Percentiles rank a stretch among this genome's conserved stretches.
Evolutionary conservation across 2,329 filamentous ascomycete species (phyloP).

Genomic region (Cladophialophora psammophila): DNA sequence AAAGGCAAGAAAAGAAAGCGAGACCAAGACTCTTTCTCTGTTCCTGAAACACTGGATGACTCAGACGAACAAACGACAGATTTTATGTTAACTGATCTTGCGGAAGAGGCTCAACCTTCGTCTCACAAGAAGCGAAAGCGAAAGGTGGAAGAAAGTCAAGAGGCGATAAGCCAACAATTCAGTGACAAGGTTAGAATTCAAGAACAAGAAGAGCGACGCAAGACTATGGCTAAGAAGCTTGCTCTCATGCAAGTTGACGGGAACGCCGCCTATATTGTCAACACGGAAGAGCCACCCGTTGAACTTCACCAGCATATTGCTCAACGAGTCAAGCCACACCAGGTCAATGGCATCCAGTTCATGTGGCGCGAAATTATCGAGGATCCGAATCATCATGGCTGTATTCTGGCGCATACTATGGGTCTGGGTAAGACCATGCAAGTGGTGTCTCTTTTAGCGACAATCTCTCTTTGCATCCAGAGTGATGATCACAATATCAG

Average conservation of each 20-base stretch:
- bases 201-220: conserved; percentile 62
- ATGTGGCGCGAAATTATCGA: conserved; percentile 85
- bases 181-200: conserved; percentile 61
- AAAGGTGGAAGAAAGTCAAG: conserved; percentile 57
- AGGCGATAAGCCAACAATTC: conserved; percentile 63
- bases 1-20: conserved; percentile 31
- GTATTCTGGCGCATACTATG: conserved; percentile 87
- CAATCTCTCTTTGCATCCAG: conserved; percentile 70
- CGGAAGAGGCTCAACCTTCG: conserved; percentile 34
- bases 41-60: conserved; percentile 24
- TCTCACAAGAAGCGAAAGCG: conserved; percentile 57
- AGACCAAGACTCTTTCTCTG: conserved; percentile 8
- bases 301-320: conserved; percentile 70
- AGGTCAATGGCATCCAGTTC: conserved; percentile 81
- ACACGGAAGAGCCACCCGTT: conserved; percentile 53
- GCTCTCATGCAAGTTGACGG: conserved; percentile 52
- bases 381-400: conserved; percentile 71
- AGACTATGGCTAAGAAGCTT: conserved; percentile 45
- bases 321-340: conserved; percentile 75
- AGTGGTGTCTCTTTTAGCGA: conserved; percentile 80
- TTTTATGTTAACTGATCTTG: conserved; percentile 20
- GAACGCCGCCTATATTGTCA: conserved; percentile 50
- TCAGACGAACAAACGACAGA: conserved; percentile 23
- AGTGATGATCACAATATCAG: conserved; percentile 65
- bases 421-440: conserved; percentile 94